Percentiles rank a stretch among this genome's conserved stretches.
phyloP scores from a whole-genome alignment of 495 filamentous ascomycete species.

The Immersiella caudata region DNA sequence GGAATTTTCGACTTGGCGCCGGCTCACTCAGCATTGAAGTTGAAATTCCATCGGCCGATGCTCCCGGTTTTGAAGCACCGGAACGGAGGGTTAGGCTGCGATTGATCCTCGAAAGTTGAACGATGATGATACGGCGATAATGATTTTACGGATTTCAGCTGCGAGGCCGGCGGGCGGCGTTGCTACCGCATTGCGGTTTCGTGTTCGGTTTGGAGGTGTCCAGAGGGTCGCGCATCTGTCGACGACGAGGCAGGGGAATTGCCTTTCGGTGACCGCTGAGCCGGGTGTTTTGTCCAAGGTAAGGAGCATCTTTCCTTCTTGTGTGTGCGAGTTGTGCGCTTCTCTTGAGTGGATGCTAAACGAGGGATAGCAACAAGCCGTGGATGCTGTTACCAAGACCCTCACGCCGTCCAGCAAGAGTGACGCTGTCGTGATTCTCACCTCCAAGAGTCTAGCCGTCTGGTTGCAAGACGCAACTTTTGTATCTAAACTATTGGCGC shows the following conservation, averaged over 20 bases:
- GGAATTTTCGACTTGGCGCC: neutral
- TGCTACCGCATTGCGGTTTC: neutral
- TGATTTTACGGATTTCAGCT: neutral
- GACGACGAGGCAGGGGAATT: neutral
- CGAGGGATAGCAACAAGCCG: neutral
- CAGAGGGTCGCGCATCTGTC: neutral
- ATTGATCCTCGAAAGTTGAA: neutral
- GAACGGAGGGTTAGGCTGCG: neutral
- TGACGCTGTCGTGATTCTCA: conserved; percentile 41
- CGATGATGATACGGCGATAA: neutral
- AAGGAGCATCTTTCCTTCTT: neutral
- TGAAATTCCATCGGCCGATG: neutral
- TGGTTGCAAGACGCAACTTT: conserved; percentile 46
- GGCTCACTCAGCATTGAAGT: neutral
- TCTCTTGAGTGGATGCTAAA: neutral
- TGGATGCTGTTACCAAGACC: neutral
- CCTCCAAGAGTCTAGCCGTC: conserved; percentile 38
- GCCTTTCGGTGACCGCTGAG: neutral
- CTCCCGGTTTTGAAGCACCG: neutral
- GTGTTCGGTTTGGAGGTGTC: neutral
- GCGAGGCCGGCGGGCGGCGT: neutral
- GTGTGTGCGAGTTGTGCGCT: no score
- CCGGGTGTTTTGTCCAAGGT: neutral
- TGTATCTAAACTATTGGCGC: conserved; percentile 35
- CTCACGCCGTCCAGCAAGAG: neutral